A percentile compares a stretch with the other conserved stretches of the same genome.
These are phyloP conservation scores for Solanum aculeatissimum DNA, from an alignment of 305 asterid genomes.

Conservation along the genomic window DNA sequence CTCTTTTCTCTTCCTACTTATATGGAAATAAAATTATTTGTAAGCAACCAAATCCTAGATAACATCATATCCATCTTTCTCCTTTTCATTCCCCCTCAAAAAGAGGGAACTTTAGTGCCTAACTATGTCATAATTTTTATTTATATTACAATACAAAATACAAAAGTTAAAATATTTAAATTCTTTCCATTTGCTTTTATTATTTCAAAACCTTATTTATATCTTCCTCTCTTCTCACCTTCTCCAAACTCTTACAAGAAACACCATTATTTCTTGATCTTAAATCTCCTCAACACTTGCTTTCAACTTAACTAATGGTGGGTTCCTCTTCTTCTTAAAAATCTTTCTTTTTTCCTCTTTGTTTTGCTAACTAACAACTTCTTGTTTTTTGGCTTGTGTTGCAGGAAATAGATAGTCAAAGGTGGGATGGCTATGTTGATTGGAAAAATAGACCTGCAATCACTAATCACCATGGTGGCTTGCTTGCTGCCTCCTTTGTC, in stretches of 20 bases:
- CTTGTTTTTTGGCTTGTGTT: background rate
- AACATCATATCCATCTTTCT: background rate
- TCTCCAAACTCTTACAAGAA: constrained; percentile 5
- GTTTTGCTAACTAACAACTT: background rate
- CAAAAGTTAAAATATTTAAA: background rate
- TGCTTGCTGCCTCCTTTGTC: constrained; percentile 75
- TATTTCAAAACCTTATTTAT: background rate
- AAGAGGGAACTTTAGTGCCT: background rate
- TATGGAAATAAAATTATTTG: background rate
- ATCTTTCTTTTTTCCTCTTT: no score
- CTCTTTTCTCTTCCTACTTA: background rate
- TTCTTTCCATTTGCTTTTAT: background rate
- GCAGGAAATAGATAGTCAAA: constrained; percentile 56
- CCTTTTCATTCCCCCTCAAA: background rate
- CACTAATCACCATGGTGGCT: constrained; percentile 66
- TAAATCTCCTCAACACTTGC: background rate
- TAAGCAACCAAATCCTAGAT: background rate
- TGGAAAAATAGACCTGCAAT: constrained; percentile 67
- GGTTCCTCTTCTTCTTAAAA: background rate
- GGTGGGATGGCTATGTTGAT: constrained; percentile 76
- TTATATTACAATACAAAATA: background rate
- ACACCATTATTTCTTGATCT: constrained; percentile 7
- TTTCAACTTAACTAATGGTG: constrained; percentile 29
- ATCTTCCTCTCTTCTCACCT: background rate
- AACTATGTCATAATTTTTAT: background rate